Base-by-base conservation (phyloP, 371 early-diverging fungal genomes). In the Synchytrium microbalum region DNA sequence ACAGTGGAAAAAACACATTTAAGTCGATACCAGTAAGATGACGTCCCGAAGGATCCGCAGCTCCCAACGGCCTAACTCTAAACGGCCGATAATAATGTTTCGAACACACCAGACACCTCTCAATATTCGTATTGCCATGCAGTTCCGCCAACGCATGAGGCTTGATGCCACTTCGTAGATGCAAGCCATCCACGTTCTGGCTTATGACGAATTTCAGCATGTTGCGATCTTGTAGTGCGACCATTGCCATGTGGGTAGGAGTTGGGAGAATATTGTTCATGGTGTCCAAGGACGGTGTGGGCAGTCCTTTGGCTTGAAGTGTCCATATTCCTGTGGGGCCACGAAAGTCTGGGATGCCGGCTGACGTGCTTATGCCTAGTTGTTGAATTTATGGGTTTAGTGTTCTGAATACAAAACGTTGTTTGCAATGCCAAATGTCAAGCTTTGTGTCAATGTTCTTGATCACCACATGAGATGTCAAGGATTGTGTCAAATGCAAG, bases 161-260 rank as follows among this genome's bases (percentile, higher is more conserved):
- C 14, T 51, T 13, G 13, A 51, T 51, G 13, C 51, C 51, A n/a
- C 51, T 51, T n/a, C 51, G 51, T 13, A 51, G 51, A n/a, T 51
- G 51, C 51, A 51, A 51, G n/a, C 51, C 51, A n/a, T 51, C 51
- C 14, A n/a, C n/a, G 51, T 51, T 51, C n/a, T 51, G 51, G 51
- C 51, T 51, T 51, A 51, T 51, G 51, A 51, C 51, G 51, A 51
- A 51, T 51, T 51, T 51, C 14, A 51, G 51, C 14, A 51, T 13
- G 51, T n/a, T n/a, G 51, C 51, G 51, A 14, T 51, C n/a, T 51
- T 51, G 51, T 13, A 51, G 51, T n/a, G 13, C 14, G 51, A 51
- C 51, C 14, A 51, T 13, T 13, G 51, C 51, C 51, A 51, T 51
- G 51, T 51, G 51, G 13, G 51, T 51, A 13, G 13, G 13, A 14